Evolutionary conservation across 768 basidiomycete species (phyloP).

Genomic region (Psilocybe subaeruginosa): DNA sequence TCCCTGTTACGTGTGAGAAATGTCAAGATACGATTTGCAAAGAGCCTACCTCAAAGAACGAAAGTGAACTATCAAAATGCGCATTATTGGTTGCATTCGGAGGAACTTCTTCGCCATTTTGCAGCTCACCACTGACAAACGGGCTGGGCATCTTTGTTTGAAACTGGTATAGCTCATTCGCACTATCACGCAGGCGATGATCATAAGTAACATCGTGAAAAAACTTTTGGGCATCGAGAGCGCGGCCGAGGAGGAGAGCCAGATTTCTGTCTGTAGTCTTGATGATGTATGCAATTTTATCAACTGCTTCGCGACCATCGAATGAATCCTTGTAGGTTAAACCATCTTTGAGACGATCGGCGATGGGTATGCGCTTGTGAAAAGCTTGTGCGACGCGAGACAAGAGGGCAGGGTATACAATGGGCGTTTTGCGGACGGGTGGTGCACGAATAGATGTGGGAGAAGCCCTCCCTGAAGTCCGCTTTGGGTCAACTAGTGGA

Average conservation of each 20-base stretch:
- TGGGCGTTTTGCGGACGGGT: constrained; percentile 60
- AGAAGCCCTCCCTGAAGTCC: constrained; percentile 41
- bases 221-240: constrained; percentile 97
- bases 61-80: constrained; percentile 11
- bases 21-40: not conserved
- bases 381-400: constrained; percentile 96
- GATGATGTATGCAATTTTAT: constrained; percentile 97
- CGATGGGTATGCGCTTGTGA: constrained; percentile 73
- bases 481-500: constrained; percentile 34
- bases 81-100: constrained; percentile 17
- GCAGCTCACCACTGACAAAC: constrained; percentile 79
- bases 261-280: constrained; percentile 97
- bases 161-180: constrained; percentile 93
- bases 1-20: constrained; percentile 23
- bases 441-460: constrained; percentile 40
- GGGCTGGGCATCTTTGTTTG: constrained; percentile 80
- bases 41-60: constrained; percentile 10
- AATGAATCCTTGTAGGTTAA: constrained; percentile 96
- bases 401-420: constrained; percentile 94
- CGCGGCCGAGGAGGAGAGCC: constrained; percentile 91
- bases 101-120: constrained; percentile 24
- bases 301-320: constrained; percentile 96
- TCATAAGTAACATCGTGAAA: constrained; percentile 99
- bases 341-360: constrained; percentile 91
- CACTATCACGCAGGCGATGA: constrained; percentile 89